Conservation (phyloP, 495 filamentous ascomycete species). For the Hypoxylon fragiforme region DNA sequence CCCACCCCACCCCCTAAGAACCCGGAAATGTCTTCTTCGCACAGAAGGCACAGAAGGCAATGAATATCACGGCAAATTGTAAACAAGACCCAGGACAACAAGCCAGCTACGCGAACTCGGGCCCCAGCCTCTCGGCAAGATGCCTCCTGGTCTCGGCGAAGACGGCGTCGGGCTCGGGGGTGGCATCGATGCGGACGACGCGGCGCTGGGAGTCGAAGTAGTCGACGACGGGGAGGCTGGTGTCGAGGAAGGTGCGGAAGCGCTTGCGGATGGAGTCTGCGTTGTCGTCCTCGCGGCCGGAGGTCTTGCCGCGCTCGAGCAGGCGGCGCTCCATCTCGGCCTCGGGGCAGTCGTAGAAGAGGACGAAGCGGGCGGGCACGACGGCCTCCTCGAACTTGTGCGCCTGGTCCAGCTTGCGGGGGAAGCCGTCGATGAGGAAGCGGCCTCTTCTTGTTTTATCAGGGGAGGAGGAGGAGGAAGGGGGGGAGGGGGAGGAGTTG, state of each 20-base stretch:
- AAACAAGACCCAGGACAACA: too few species aligned
- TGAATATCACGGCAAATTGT: too few species aligned
- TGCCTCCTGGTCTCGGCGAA: conserved; percentile 48
- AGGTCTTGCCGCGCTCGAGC: conserved; percentile 88
- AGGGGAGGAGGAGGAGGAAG: not conserved
- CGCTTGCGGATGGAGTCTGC: conserved; percentile 93
- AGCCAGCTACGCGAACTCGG: too few species aligned
- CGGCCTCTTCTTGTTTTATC: conserved; percentile 44
- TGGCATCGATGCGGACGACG: conserved; percentile 77
- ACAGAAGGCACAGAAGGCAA: too few species aligned
- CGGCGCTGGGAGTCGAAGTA: conserved; percentile 75
- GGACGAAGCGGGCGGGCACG: conserved; percentile 75
- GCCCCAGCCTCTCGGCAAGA: not conserved
- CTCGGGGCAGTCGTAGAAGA: conserved; percentile 93
- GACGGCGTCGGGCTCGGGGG: conserved; percentile 69
- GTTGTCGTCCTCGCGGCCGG: conserved; percentile 89
- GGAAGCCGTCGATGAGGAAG: conserved; percentile 95
- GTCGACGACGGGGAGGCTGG: conserved; percentile 94
- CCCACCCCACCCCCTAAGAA: too few species aligned
- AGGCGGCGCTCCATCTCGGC: conserved; percentile 80
- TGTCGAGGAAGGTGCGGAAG: conserved; percentile 90
- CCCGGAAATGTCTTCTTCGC: too few species aligned
- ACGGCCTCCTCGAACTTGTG: conserved; percentile 89
- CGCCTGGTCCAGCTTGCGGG: conserved; percentile 95
- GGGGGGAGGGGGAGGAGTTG: too few species aligned